These are phyloP conservation scores for Leptomonas pyrrhocoris DNA, from an alignment of 208 protist genomes.

Conservation along the genomic window DNA sequence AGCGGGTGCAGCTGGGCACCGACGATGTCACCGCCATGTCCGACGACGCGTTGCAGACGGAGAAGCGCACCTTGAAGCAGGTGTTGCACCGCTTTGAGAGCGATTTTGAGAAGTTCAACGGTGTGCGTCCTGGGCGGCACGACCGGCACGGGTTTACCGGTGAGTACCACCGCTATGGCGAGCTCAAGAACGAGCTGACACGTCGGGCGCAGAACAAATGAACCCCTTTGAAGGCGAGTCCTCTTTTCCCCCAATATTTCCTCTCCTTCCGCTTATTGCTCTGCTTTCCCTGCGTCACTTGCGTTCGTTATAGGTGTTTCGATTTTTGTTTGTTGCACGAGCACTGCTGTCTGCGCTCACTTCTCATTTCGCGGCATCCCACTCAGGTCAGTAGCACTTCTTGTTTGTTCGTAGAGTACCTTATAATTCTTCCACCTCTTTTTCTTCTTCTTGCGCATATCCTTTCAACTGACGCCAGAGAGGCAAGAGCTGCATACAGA, in stretches of 20 bases:
- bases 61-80: slow-evolving; percentile 82
- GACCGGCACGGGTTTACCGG: slow-evolving; percentile 57
- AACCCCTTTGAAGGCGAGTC: background rate
- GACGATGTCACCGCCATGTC: slow-evolving; percentile 54
- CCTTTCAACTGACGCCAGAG: no score
- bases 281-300: background rate
- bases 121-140: slow-evolving; percentile 53
- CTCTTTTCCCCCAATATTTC: background rate
- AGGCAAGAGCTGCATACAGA: no score
- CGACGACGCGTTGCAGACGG: slow-evolving; percentile 52
- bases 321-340: background rate
- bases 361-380: background rate
- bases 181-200: slow-evolving; percentile 79
- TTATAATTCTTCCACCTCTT: no score
- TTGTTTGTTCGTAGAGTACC: no score
- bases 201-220: slow-evolving; percentile 34
- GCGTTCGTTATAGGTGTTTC: slow-evolving; percentile 3
- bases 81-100: slow-evolving; percentile 83
- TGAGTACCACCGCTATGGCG: slow-evolving; percentile 82
- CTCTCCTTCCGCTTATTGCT: background rate
- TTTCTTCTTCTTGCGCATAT: no score
- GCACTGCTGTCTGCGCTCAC: no score
- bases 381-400: no score
- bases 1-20: slow-evolving; percentile 48
- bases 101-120: slow-evolving; percentile 68